phyloP scores from a whole-genome alignment of 495 filamentous ascomycete species.

The Penicillium subrubescens region DNA sequence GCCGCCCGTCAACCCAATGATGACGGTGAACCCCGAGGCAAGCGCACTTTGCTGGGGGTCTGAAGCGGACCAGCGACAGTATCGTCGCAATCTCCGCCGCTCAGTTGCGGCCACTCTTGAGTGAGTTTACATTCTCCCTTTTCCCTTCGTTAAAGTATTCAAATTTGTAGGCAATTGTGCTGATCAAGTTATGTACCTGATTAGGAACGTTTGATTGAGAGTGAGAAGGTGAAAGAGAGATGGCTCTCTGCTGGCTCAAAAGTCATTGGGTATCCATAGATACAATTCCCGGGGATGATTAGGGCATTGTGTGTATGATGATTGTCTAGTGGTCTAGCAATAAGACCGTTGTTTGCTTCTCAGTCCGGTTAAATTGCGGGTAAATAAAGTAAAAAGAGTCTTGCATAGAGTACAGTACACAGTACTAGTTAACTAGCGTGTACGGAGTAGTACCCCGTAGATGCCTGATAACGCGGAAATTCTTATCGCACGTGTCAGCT shows the following conservation, averaged over 20 bases:
- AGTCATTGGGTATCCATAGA: neutral
- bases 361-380: neutral
- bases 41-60: constrained; percentile 86
- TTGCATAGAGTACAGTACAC: neutral
- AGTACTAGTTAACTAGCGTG: too few relatives aligned
- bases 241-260: neutral
- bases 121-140: constrained; percentile 30
- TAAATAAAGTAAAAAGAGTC: neutral
- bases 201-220: neutral
- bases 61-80: constrained; percentile 74
- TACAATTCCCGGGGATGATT: neutral
- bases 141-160: neutral
- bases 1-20: constrained; percentile 88
- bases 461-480: constrained; percentile 11
- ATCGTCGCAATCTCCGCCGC: constrained; percentile 75
- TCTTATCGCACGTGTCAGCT: constrained; percentile 24
- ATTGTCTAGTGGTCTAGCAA: neutral
- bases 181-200: neutral
- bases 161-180: neutral
- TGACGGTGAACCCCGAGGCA: constrained; percentile 84
- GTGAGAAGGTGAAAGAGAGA: neutral
- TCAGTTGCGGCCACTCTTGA: constrained; percentile 57
- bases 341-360: neutral
- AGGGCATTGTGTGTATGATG: neutral
- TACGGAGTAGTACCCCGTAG: too few relatives aligned